phyloP scores from a whole-genome alignment of 1,284 basidiomycete genomes.

The Sanghuangporus baumii region DNA sequence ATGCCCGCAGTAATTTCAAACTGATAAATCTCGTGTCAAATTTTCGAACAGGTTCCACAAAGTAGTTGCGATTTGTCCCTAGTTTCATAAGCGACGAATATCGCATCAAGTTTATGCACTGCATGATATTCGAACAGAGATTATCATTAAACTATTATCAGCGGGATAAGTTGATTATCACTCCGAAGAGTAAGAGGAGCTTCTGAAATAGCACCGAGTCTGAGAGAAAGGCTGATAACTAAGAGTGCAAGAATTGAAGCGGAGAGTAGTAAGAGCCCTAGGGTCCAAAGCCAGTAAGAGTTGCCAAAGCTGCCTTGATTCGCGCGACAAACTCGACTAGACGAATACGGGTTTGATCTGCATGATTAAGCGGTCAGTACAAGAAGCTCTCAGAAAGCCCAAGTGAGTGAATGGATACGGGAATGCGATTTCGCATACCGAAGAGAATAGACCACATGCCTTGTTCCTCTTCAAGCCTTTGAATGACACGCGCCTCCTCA shows the following conservation, averaged over 20 bases:
- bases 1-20: too few species aligned
- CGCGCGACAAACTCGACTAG: slow-evolving; percentile 22
- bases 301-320: slow-evolving; percentile 22
- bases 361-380: not conserved
- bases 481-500: slow-evolving; percentile 23
- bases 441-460: slow-evolving; percentile 31
- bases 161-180: not conserved
- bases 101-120: too few species aligned
- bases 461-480: slow-evolving; percentile 31
- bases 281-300: slow-evolving; percentile 17
- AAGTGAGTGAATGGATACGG: not conserved
- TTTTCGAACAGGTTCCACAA: too few species aligned
- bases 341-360: slow-evolving; percentile 21
- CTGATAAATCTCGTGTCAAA: too few species aligned
- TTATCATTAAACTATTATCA: too few species aligned
- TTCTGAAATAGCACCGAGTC: not conserved
- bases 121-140: too few species aligned
- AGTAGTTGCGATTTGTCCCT: too few species aligned
- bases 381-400: not conserved
- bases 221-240: not conserved
- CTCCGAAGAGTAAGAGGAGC: not conserved
- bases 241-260: not conserved
- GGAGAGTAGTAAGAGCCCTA: not conserved
- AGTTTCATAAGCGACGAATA: too few species aligned
- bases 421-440: slow-evolving; percentile 17